Evolutionary conservation across 2,329 filamentous ascomycete species (phyloP).

Genomic region (Chalara sp.): DNA sequence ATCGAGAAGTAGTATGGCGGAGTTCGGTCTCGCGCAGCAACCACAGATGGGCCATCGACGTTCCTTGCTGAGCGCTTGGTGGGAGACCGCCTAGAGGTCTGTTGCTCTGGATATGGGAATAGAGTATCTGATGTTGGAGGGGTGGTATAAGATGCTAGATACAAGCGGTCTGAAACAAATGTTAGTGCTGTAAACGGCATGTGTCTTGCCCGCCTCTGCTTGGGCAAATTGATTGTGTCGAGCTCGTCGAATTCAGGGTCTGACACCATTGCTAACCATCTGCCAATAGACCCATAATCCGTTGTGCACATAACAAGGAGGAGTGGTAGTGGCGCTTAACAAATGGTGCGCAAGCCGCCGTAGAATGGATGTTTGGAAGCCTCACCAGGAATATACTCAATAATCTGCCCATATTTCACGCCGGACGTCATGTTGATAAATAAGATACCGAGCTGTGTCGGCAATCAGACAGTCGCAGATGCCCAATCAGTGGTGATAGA

Average conservation of each 20-base stretch:
- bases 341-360: not conserved
- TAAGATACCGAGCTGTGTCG: constrained; percentile 1
- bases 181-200: constrained; percentile 26
- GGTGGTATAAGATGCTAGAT: constrained; percentile 85
- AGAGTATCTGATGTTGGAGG: constrained; percentile 73
- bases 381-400: constrained; percentile 93
- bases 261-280: not conserved
- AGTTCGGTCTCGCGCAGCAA: constrained; percentile 42
- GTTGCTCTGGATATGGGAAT: constrained; percentile 69
- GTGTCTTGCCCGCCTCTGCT: not conserved
- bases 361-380: not conserved
- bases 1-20: constrained; percentile 92
- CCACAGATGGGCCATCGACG: constrained; percentile 46
- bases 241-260: not conserved
- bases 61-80: constrained; percentile 67
- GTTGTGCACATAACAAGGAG: constrained; percentile 3
- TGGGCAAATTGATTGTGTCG: constrained; percentile 4
- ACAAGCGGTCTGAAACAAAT: constrained; percentile 69
- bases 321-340: too few species aligned
- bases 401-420: constrained; percentile 70
- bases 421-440: constrained; percentile 35
- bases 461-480: constrained; percentile 11
- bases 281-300: constrained; percentile 1
- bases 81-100: constrained; percentile 53
- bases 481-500: constrained; percentile 6